phyloP scores from a whole-genome alignment of 352 stramenopile species.

The Pseudoperonospora humuli region DNA sequence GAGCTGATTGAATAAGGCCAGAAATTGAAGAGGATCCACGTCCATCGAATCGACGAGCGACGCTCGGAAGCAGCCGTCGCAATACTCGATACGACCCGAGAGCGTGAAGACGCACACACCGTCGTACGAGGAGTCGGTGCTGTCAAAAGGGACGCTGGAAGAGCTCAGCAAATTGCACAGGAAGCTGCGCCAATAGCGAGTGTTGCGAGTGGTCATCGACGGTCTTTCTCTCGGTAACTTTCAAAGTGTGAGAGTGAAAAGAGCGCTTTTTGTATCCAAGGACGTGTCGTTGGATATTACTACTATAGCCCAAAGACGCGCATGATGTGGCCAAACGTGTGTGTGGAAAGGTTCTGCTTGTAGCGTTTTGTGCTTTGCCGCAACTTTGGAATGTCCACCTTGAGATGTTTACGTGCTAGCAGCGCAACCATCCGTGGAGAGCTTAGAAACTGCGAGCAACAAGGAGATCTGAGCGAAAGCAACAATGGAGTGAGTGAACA shows the following conservation, averaged over 20 bases:
- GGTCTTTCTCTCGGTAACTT: too few relatives aligned
- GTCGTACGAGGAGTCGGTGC: conserved; percentile 23
- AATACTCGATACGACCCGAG: conserved; percentile 30
- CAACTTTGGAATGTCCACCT: conserved; percentile 31
- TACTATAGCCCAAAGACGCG: conserved; percentile 35
- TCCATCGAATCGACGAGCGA: conserved; percentile 1
- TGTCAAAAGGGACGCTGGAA: background rate
- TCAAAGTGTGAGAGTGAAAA: conserved; percentile 17
- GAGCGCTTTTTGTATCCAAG: too few relatives aligned
- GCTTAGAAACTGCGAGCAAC: conserved; percentile 41
- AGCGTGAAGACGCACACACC: conserved; percentile 40
- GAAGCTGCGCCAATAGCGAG: conserved; percentile 35
- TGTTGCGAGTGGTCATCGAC: conserved; percentile 36
- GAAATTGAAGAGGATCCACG: conserved; percentile 16
- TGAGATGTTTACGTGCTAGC: conserved; percentile 35
- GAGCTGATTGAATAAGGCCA: conserved; percentile 38
- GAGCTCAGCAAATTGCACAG: conserved; percentile 26
- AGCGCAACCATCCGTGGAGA: conserved; percentile 53
- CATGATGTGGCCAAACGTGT: conserved; percentile 37
- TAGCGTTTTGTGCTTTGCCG: conserved; percentile 59
- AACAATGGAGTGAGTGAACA: background rate
- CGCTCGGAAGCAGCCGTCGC: conserved; percentile 36
- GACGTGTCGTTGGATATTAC: too few relatives aligned
- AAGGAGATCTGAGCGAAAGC: background rate
- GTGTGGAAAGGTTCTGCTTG: conserved; percentile 38